Evolutionary conservation across 495 filamentous ascomycete genomes (phyloP).

Genomic region (Penicillium parvum): DNA sequence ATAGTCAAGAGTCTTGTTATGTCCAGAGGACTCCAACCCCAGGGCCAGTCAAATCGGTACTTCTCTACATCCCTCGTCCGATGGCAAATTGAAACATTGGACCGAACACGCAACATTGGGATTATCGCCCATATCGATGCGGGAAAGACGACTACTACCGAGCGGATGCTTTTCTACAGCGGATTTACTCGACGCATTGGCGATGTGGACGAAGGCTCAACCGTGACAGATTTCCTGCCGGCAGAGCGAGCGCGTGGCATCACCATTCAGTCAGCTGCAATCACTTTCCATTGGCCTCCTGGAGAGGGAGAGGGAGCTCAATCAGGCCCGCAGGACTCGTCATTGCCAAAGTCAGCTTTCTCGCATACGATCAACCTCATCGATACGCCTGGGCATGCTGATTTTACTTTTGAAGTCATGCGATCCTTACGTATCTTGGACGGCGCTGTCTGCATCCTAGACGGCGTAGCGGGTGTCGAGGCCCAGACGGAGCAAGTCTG

Average conservation of each 20-base stretch:
- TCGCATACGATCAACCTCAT: conserved; percentile 85
- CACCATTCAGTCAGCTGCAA: conserved; percentile 96
- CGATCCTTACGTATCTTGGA: conserved; percentile 90
- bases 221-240: conserved; percentile 95
- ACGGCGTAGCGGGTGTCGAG: conserved; percentile 95
- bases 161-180: conserved; percentile 98
- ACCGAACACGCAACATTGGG: conserved; percentile 85
- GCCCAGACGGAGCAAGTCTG: conserved; percentile 98
- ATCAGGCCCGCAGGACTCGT: conserved; percentile 18
- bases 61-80: conserved; percentile 26
- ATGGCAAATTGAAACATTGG: conserved; percentile 34
- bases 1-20: conserved; percentile 8
- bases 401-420: conserved; percentile 97
- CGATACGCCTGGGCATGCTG: conserved; percentile 95
- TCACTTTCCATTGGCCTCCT: conserved; percentile 88
- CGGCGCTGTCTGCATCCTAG: conserved; percentile 91
- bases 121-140: conserved; percentile 99
- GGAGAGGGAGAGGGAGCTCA: conserved; percentile 23
- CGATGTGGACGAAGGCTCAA: conserved; percentile 97
- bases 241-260: conserved; percentile 92
- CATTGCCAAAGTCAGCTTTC: conserved; percentile 32
- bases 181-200: conserved; percentile 83
- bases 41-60: conserved; percentile 4
- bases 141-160: conserved; percentile 97
- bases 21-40: conserved; percentile 5